Evolutionary conservation across 768 basidiomycete genomes (phyloP).

Genomic region (Mrakia hoshinonis): DNA sequence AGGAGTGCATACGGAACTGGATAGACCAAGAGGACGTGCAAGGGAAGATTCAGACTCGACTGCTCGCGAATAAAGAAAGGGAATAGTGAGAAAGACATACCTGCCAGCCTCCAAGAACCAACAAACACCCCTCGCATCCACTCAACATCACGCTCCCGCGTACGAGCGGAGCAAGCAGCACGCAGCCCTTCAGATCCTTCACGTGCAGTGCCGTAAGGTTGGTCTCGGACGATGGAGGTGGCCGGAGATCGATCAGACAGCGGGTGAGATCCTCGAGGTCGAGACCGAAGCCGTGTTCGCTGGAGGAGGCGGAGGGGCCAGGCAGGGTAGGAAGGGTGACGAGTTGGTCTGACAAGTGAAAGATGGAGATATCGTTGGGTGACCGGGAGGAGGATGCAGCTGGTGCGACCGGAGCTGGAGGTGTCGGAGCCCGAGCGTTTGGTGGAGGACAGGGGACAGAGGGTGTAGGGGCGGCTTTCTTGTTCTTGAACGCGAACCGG

Average conservation of each 20-base stretch:
- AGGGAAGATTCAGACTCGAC: neutral
- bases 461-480: neutral
- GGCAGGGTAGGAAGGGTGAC: constrained; percentile 8
- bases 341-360: neutral
- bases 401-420: neutral
- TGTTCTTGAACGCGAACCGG: constrained; percentile 19
- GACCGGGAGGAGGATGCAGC: neutral
- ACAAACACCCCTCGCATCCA: neutral
- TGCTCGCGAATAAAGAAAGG: neutral
- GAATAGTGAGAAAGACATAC: neutral
- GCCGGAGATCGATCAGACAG: constrained; percentile 18
- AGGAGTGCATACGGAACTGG: constrained; percentile 20
- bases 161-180: constrained; percentile 1
- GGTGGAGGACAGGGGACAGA: neutral
- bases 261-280: constrained; percentile 9
- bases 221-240: neutral
- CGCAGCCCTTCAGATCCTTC: neutral
- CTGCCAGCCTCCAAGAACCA: constrained; percentile 20
- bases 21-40: neutral
- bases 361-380: neutral
- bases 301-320: neutral
- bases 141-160: constrained; percentile 3
- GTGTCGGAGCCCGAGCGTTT: neutral
- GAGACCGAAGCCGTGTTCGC: constrained; percentile 10
- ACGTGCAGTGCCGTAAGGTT: constrained; percentile 17